These are phyloP conservation scores for Cystobasidium sp. DNA, from an alignment of 1,284 basidiomycete species.

Conservation along the genomic window DNA sequence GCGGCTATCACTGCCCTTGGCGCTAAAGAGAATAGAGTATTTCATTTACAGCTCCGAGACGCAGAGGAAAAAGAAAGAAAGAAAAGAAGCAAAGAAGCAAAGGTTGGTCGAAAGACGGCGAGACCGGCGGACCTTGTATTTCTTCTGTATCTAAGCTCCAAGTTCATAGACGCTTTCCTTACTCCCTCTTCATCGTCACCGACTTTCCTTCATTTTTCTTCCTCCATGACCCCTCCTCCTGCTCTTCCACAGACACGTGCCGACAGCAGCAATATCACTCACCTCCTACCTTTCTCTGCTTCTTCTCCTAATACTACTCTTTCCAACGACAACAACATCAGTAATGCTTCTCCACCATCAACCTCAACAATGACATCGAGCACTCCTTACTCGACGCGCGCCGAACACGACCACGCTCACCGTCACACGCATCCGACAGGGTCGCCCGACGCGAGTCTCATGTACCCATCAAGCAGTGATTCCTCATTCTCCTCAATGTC, in stretches of 20 bases:
- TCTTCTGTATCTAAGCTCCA: background rate
- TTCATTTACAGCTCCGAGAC: background rate
- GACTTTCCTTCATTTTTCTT: conserved; percentile 2
- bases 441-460: background rate
- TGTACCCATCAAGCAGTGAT: background rate
- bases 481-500: conserved; percentile 3
- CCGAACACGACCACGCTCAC: background rate
- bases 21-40: conserved; percentile 7
- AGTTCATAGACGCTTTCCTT: background rate
- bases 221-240: background rate
- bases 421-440: background rate
- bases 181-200: background rate
- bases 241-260: conserved; percentile 2
- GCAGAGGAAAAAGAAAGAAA: background rate
- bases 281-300: background rate
- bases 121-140: background rate
- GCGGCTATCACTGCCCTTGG: conserved; percentile 1
- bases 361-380: background rate
- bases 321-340: background rate
- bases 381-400: background rate
- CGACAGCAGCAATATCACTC: too few relatives aligned
- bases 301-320: background rate
- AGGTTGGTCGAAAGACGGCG: background rate
- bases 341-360: background rate
- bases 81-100: too few relatives aligned